Evolutionary conservation across 257 asterid species (phyloP).

Genomic region (Verbena officinalis): DNA sequence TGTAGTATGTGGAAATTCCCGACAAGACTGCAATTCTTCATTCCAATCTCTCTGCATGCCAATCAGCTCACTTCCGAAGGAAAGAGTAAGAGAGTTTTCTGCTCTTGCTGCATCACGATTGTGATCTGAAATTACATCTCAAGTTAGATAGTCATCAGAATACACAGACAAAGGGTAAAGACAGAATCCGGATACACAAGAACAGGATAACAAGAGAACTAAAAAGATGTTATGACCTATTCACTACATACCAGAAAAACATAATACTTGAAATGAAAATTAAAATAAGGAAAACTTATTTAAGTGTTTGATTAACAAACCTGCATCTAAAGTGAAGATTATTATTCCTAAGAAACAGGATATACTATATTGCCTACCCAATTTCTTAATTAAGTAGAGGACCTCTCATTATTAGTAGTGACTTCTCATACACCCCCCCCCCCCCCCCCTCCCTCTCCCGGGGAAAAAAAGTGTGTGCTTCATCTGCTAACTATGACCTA

Average conservation of each 20-base stretch:
- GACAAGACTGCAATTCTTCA: constrained; percentile 85
- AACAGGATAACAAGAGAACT: not conserved
- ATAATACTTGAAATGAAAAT: not conserved
- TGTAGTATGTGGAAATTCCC: constrained; percentile 74
- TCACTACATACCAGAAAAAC: not conserved
- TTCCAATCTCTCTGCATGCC: constrained; percentile 97
- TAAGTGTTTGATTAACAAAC: not conserved
- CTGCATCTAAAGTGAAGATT: not conserved
- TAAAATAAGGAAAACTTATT: not conserved
- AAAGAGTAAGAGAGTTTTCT: constrained; percentile 68
- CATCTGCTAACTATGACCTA: constrained; percentile 8
- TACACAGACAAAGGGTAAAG: constrained; percentile 13
- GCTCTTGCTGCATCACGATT: constrained; percentile 88
- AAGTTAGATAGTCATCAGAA: constrained; percentile 20
- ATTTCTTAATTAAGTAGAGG: not conserved
- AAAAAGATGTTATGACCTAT: not conserved
- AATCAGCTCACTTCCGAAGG: constrained; percentile 87
- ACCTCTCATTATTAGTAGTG: not conserved
- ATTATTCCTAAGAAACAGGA: not conserved
- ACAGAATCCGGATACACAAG: not conserved
- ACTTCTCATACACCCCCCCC: not conserved
- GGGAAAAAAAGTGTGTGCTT: not conserved
- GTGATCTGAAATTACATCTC: constrained; percentile 58
- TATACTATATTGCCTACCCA: not conserved
- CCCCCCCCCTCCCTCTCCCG: no score